Conservation (phyloP, 208 protist genomes). For the Acanthamoeba lenticulata region DNA sequence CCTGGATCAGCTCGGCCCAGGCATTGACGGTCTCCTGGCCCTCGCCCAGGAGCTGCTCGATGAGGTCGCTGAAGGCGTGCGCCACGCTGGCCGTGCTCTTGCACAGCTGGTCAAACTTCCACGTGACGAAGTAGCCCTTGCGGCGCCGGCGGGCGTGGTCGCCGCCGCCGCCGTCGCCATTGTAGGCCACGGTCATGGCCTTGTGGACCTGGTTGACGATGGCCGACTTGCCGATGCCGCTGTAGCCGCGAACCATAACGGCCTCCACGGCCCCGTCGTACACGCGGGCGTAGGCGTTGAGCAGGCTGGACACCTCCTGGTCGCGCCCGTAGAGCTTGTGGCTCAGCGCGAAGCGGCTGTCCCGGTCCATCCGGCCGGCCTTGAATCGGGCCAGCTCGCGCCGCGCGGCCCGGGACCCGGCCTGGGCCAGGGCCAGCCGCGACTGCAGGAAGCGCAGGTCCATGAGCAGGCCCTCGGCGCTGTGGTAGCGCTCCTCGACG, state of each 20-base stretch:
- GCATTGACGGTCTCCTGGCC: not conserved
- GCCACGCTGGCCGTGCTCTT: constrained; percentile 47
- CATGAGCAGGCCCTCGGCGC: not conserved
- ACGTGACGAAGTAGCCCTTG: constrained; percentile 59
- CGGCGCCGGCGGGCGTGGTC: not conserved
- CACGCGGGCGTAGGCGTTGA: too few species aligned
- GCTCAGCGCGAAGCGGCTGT: not conserved
- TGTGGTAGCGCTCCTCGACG: constrained; percentile 52
- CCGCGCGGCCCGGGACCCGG: not conserved
- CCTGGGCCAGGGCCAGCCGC: not conserved
- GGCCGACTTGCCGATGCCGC: constrained; percentile 48
- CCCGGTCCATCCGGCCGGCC: constrained; percentile 43
- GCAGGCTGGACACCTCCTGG: too few species aligned
- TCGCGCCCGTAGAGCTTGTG: constrained; percentile 27
- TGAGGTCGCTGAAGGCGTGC: constrained; percentile 38
- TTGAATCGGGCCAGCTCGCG: not conserved
- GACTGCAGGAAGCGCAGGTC: constrained; percentile 33
- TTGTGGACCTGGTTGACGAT: constrained; percentile 46
- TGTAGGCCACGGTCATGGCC: not conserved
- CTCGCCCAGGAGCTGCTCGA: constrained; percentile 42
- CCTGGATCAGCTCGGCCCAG: not conserved
- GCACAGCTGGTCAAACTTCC: constrained; percentile 65
- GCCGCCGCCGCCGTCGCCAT: too few species aligned
- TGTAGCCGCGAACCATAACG: constrained; percentile 45
- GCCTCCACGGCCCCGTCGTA: not conserved